phyloP scores from a whole-genome alignment of 2,329 filamentous ascomycete genomes.

The Microdochium bolleyi region DNA sequence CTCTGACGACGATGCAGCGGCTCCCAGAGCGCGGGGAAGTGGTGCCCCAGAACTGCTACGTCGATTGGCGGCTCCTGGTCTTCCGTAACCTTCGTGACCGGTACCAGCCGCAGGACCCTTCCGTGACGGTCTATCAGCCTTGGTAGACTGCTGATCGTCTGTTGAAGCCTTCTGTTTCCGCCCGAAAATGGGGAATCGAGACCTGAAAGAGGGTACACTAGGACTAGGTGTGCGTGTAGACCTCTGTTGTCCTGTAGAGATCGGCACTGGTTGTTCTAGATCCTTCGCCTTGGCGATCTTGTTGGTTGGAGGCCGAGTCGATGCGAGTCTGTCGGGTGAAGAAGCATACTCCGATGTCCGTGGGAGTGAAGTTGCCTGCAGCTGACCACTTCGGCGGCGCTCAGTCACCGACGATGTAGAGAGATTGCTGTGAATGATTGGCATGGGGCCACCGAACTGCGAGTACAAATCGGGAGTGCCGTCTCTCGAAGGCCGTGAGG shows the following conservation, averaged over 20 bases:
- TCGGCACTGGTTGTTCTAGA: conserved; percentile 11
- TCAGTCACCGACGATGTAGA: conserved; percentile 40
- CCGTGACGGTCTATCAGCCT: conserved; percentile 48
- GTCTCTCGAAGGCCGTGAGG: conserved; percentile 59
- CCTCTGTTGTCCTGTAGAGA: conserved; percentile 13
- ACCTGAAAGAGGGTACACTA: conserved; percentile 46
- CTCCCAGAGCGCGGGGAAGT: conserved; percentile 32
- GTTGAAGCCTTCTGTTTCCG: conserved; percentile 60
- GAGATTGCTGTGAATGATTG: conserved; percentile 56
- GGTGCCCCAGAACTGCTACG: conserved; percentile 51
- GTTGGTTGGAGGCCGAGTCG: background rate
- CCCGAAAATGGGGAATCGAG: conserved; percentile 72
- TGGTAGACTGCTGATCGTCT: conserved; percentile 39
- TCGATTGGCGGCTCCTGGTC: conserved; percentile 51
- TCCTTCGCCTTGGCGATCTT: background rate
- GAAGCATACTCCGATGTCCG: conserved; percentile 10
- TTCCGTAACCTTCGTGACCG: conserved; percentile 80
- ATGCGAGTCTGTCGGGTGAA: background rate
- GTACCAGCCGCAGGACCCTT: conserved; percentile 89
- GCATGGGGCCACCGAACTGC: conserved; percentile 41
- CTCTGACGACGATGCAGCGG: conserved; percentile 41
- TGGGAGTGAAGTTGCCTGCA: conserved; percentile 22
- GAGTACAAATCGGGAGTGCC: conserved; percentile 55
- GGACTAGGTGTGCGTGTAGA: conserved; percentile 43
- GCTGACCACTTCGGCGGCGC: conserved; percentile 32